Evolutionary conservation across 2,329 filamentous ascomycete genomes (phyloP), one percentile per base, ranked within the genome.

Genomic region (Curvularia verruculosa): DNA sequence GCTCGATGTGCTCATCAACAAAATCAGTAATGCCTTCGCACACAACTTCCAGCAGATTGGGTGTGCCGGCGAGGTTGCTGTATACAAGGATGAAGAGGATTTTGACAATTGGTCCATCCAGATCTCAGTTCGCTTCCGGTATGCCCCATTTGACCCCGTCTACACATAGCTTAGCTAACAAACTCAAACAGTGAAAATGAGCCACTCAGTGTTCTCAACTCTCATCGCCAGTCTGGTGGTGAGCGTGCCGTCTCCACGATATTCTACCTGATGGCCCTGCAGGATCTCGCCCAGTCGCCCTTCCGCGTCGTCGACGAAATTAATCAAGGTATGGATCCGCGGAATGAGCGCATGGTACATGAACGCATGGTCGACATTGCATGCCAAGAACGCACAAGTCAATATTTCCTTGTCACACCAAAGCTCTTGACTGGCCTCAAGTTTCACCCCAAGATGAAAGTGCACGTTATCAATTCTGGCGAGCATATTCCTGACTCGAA

Each of bases 261-360:
- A 72, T 99, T 98, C 83, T 99, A 96, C 79, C 91, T 99, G 54
- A 98, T 99, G 93, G 92, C 95, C 5, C 85, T 99, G 24, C 95
- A 99, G 76, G 91, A 91, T 48, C 88, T 99, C 69, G 94, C 95
- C 15, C 90, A 92, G 69, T 92, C 93, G 3, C 95, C 95, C 1
- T 99, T 99, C 85, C 92, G 95, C 50, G 94, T 99, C 48, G 95
- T 99, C 57, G 95, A 99, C 78, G 95, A 99, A 80, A 99, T 99
- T 83, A 99, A 99, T 74, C 95, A 99, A 79, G 95, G 95, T 65
- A 99, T 99, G 95, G 95, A 99, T 76, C 95, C 94, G 41, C 89
- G 95, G 69, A 99, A 99, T 78, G 95, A 99, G 79, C 90, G 95
- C 67, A 96, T 97, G 86, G 93, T 99, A 15, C 95, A 99, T 79